These are phyloP conservation scores for Colletotrichum shisoi DNA, from an alignment of 2,329 filamentous ascomycete genomes.

Conservation along the genomic window DNA sequence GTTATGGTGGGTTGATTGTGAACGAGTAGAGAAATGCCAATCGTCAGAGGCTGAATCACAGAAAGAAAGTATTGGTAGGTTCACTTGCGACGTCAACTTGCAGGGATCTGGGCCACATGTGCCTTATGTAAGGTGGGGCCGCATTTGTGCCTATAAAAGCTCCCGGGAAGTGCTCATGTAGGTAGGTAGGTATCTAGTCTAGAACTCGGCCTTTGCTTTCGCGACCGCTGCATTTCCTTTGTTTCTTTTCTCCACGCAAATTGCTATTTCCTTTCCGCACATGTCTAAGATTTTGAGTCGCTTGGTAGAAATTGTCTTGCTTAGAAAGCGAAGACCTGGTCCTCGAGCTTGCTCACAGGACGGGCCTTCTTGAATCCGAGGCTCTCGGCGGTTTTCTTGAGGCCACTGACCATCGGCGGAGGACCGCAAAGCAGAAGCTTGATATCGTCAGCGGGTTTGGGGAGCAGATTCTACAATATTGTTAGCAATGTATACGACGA, in stretches of 20 bases:
- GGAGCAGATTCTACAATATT: constrained; percentile 71
- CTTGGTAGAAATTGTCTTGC: not conserved
- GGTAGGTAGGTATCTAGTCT: not conserved
- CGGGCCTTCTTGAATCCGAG: constrained; percentile 91
- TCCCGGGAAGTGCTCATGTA: not conserved
- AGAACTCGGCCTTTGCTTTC: not conserved
- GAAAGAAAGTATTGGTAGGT: constrained; percentile 17
- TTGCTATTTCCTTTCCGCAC: too few relatives aligned
- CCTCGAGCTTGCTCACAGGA: constrained; percentile 95
- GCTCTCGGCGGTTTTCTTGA: constrained; percentile 93
- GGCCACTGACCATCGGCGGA: constrained; percentile 92
- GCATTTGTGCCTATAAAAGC: constrained; percentile 4
- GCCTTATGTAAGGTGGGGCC: constrained; percentile 32
- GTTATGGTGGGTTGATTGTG: not conserved
- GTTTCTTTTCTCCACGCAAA: not conserved
- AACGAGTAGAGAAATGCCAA: not conserved
- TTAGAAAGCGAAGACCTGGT: constrained; percentile 95
- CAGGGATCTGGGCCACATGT: constrained; percentile 8
- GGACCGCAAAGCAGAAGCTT: constrained; percentile 96
- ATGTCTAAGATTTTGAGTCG: not conserved
- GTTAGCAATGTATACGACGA: constrained; percentile 45
- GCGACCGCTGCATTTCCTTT: constrained; percentile 6
- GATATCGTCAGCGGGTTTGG: constrained; percentile 82
- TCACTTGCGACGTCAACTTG: constrained; percentile 37
- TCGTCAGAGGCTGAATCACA: constrained; percentile 16